Evolutionary conservation across 495 filamentous ascomycete species (phyloP).

Genomic region (Astrocystis sublimbata): DNA sequence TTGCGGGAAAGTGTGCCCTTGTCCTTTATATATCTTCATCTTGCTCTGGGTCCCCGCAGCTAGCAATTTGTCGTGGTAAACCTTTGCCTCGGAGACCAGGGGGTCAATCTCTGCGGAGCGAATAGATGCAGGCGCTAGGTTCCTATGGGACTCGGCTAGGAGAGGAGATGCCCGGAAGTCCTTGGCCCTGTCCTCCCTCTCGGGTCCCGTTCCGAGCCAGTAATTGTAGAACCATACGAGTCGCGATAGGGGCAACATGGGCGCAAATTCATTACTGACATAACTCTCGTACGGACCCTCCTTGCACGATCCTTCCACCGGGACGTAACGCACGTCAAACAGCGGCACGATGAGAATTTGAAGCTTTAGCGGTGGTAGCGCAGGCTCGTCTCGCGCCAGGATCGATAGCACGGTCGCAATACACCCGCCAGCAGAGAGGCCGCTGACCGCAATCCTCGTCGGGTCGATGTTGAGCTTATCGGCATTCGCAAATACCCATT

Average conservation of each 20-base stretch:
- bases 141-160: slow-evolving; percentile 34
- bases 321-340: slow-evolving; percentile 45
- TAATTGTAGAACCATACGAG: slow-evolving; percentile 43
- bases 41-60: slow-evolving; percentile 36
- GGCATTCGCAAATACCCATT: slow-evolving; percentile 43
- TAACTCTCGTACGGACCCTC: slow-evolving; percentile 40
- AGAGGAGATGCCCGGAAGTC: slow-evolving; percentile 40
- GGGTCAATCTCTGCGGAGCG: slow-evolving; percentile 37
- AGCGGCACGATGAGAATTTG: slow-evolving; percentile 55
- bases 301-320: slow-evolving; percentile 36
- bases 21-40: slow-evolving; percentile 39
- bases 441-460: slow-evolving; percentile 34
- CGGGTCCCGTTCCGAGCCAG: slow-evolving; percentile 39
- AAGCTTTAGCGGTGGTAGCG: slow-evolving; percentile 42
- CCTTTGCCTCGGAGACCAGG: slow-evolving; percentile 35
- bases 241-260: slow-evolving; percentile 38
- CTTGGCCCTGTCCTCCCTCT: slow-evolving; percentile 24
- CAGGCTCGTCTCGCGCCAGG: slow-evolving; percentile 42
- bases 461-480: slow-evolving; percentile 41
- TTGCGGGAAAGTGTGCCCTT: slow-evolving; percentile 40
- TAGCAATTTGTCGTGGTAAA: slow-evolving; percentile 37
- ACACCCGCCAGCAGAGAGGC: slow-evolving; percentile 40
- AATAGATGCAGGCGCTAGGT: slow-evolving; percentile 38
- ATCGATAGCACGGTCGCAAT: slow-evolving; percentile 45
- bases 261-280: slow-evolving; percentile 37